These are phyloP conservation scores for Hanseniaspora uvarum DNA, from an alignment of 1,139 yeast species.

Conservation along the genomic window DNA sequence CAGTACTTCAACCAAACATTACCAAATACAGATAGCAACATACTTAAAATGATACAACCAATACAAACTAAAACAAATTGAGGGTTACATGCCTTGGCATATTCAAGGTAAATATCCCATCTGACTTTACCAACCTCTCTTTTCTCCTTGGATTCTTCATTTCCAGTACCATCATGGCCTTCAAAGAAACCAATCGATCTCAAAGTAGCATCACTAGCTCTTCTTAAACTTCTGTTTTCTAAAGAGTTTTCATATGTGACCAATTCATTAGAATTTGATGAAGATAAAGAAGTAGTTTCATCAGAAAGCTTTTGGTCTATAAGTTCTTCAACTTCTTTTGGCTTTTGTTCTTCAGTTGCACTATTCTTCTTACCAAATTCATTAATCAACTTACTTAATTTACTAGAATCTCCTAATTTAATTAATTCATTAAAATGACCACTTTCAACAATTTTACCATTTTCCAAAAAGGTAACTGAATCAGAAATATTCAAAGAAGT, in stretches of 20 bases:
- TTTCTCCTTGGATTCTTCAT: conserved; percentile 51
- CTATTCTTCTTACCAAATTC: conserved; percentile 60
- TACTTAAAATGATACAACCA: conserved; percentile 43
- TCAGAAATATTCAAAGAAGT: conserved; percentile 74
- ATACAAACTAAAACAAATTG: conserved; percentile 51
- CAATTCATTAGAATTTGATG: conserved; percentile 5
- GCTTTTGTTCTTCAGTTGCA: conserved; percentile 25
- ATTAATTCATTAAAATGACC: conserved; percentile 37
- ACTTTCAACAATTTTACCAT: conserved; percentile 69
- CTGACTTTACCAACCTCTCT: conserved; percentile 90
- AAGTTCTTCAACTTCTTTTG: conserved; percentile 25
- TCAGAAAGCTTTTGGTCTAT: conserved; percentile 22
- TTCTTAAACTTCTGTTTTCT: conserved; percentile 43
- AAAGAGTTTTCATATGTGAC: conserved; percentile 23
- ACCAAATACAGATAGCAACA: conserved; percentile 51
- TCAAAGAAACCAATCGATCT: conserved; percentile 35
- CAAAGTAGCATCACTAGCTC: conserved; percentile 60
- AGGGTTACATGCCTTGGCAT: conserved; percentile 84
- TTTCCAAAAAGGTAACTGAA: conserved; percentile 58
- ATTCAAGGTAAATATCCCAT: conserved; percentile 73
- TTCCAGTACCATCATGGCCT: conserved; percentile 13
- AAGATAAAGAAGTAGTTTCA: not conserved
- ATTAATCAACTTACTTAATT: conserved; percentile 49
- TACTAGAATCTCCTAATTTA: conserved; percentile 38
- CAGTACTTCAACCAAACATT: conserved; percentile 93